These are phyloP conservation scores for Candida sp. DNA, from an alignment of 1,139 yeast species.

Conservation along the genomic window DNA sequence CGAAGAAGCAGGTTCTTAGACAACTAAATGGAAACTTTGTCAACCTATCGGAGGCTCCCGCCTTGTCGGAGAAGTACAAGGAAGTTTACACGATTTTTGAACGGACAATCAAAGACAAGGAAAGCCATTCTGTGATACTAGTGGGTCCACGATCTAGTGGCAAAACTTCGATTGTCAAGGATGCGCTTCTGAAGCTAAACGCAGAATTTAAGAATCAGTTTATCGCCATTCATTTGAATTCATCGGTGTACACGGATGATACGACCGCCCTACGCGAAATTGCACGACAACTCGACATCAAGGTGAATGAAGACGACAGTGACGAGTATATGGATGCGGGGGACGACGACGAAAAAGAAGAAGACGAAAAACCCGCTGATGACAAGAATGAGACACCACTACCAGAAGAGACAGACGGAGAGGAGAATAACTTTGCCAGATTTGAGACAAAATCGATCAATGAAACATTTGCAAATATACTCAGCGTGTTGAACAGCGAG, in stretches of 20 bases:
- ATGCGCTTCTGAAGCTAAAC: conserved; percentile 55
- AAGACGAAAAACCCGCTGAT: conserved; percentile 15
- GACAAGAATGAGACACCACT: not conserved
- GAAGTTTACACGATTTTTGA: conserved; percentile 63
- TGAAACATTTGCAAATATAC: conserved; percentile 43
- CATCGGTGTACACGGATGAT: conserved; percentile 78
- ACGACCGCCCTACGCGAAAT: conserved; percentile 81
- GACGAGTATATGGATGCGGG: not conserved
- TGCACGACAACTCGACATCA: conserved; percentile 77
- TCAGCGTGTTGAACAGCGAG: conserved; percentile 33
- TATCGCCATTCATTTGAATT: conserved; percentile 68
- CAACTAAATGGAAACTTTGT: conserved; percentile 28
- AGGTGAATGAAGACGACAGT: conserved; percentile 22
- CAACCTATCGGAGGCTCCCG: conserved; percentile 18
- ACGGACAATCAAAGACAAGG: conserved; percentile 68
- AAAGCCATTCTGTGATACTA: conserved; percentile 81
- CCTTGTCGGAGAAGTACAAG: conserved; percentile 35
- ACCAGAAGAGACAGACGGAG: conserved; percentile 6
- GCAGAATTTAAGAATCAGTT: conserved; percentile 48
- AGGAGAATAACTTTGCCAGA: conserved; percentile 33
- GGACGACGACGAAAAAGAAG: conserved; percentile 10
- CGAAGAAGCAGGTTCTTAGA: conserved; percentile 20
- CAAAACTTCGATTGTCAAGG: conserved; percentile 67
- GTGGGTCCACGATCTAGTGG: conserved; percentile 87
- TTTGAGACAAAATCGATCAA: conserved; percentile 47